Evolutionary conservation across 2,329 filamentous ascomycete species (phyloP).

Genomic region (Penicillium freii): DNA sequence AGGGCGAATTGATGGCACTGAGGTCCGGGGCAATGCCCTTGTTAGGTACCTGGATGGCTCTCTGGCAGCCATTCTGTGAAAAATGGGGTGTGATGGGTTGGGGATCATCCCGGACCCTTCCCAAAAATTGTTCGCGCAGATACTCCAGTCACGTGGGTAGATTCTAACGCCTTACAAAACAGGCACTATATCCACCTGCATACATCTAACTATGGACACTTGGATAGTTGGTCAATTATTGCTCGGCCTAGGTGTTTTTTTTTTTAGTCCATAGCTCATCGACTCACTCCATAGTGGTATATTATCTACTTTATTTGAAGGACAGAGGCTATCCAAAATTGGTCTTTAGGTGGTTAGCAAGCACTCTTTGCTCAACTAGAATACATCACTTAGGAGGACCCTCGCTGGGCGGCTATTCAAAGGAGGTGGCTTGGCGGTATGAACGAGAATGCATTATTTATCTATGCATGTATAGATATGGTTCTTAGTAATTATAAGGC

Average conservation of each 20-base stretch:
- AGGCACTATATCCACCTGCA: neutral
- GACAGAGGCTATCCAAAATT: neutral
- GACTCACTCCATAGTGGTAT: neutral
- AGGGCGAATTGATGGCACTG: conserved; percentile 31
- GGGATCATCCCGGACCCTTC: conserved; percentile 16
- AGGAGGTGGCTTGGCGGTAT: neutral
- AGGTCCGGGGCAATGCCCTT: conserved; percentile 38
- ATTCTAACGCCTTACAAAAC: conserved; percentile 6
- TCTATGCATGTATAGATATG: neutral
- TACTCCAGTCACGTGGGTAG: conserved; percentile 17
- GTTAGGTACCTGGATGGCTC: conserved; percentile 42
- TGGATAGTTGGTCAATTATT: neutral
- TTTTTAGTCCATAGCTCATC: neutral
- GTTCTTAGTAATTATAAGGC: neutral
- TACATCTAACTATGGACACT: neutral
- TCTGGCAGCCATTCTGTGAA: conserved; percentile 39
- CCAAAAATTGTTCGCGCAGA: conserved; percentile 35
- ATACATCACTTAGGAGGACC: neutral
- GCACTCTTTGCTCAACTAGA: neutral
- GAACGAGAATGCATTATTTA: too few relatives aligned
- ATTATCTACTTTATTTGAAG: neutral
- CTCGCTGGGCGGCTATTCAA: neutral
- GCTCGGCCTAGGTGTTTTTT: too few relatives aligned
- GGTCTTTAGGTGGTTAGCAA: neutral
- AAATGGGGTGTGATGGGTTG: conserved; percentile 21